Evolutionary conservation across 805 yeast genomes (phyloP), one percentile per base, ranked within the genome.

Genomic region (Sporopachydermia lactativora): DNA sequence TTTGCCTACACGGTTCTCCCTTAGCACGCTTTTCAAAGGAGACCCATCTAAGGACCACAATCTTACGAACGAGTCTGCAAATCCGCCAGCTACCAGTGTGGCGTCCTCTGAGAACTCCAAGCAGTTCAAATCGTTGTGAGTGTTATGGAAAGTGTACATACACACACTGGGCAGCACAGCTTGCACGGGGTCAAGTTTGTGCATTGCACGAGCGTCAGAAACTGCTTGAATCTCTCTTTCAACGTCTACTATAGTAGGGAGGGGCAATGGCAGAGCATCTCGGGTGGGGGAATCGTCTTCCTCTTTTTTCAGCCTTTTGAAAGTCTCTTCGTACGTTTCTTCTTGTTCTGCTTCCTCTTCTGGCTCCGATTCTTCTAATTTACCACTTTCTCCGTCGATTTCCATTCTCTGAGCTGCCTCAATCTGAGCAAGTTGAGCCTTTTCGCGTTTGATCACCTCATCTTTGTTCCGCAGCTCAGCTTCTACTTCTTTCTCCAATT

Each of bases 101-200:
- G 89, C 76, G 58, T 89, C 96, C 41, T 79, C 82, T 51, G 89
- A 85, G 64, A 89, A 89, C 47, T 78, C 82, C 38, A 89, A 55
- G 39, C 86, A 75, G n/a, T 94, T 82, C 69, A 92, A 65, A 45
- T 82, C 94, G 48, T 81, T 80, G 55, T 84, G 80, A 6, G 96
- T 83, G 60, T 92, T 92, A 65, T 92, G 98, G 64, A 92, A 88
- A 1, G 97, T 89, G 64, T 92, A 92, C 95, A 89, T 84, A 60
- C 97, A 92, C 28, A 89, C 95, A 42, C 94, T 81, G 16, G 98
- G 98, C 17, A 89, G 73, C 16, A 85, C 66, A 3, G 94, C 81
- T 60, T 82, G 95, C 19, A 72, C 60, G 17, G 52, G 46, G 15
- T 76, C 82, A 40, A 89, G 57, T 48, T 66, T 71, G 44, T 89